Evolutionary conservation across 176 grass and related monocot genomes (phyloP), one percentile per base, ranked within the genome.

Genomic region (Juncus effusus): DNA sequence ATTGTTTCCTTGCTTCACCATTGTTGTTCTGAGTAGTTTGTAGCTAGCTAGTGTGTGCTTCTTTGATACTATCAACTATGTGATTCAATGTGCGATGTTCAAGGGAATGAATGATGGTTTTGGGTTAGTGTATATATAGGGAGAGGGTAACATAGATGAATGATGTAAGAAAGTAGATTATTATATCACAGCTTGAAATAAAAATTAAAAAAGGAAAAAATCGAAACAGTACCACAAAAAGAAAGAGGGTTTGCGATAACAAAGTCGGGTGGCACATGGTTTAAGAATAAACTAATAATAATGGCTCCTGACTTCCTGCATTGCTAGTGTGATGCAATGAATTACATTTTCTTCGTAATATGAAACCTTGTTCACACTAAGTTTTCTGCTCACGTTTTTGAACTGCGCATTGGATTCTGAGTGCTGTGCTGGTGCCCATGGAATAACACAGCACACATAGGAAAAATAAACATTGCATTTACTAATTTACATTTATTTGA

Each of bases 61-160:
- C n/a, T 64, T 57, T 4, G n/a, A 12, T 12, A 41, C 38, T n/a
- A n/a, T n/a, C n/a, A n/a, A n/a, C n/a, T 14, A 68, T 58, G 54
- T 40, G 54, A 3, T 68, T 61, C 11, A 53, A 5, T 51, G 47
- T 57, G 44, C 5, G 64, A 56, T 10, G 61, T 15, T 79, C 64
- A 60, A 52, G 39, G 69, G 78, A 36, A 78, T 56, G 78, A 73
- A 16, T 12, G 36, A 28, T 28, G 51, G 62, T 38, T 41, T 60
- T 65, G 38, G 28, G 65, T 55, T 60, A 73, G 54, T 13, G n/a
- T 65, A 85, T 67, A 73, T 96, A 91, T 91, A 91, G 78, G 71
- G 44, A 57, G 40, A 51, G 54, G 9, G 14, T 12, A 4, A 63
- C 38, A 14, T 51, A 42, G 16, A 40, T 39, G 28, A 12, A 36